phyloP scores from a whole-genome alignment of 805 yeast genomes.

The Spathaspora passalidarum region DNA sequence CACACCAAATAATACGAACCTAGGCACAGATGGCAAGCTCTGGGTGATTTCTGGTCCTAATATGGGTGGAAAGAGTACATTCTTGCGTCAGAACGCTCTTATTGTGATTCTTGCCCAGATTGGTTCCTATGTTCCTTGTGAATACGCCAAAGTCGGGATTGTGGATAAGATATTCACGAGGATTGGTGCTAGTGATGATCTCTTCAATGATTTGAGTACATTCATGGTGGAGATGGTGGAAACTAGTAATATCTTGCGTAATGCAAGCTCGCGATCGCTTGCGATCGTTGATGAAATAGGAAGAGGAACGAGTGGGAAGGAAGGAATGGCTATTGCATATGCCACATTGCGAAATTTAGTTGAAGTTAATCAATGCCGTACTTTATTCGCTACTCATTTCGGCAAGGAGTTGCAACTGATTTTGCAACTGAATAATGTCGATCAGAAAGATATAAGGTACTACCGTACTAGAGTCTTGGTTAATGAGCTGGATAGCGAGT shows the following conservation, averaged over 20 bases:
- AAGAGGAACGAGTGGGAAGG: constrained; percentile 81
- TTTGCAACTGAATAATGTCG: constrained; percentile 25
- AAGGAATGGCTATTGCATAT: constrained; percentile 83
- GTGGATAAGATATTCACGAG: constrained; percentile 79
- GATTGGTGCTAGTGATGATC: constrained; percentile 83
- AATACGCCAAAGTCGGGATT: constrained; percentile 54
- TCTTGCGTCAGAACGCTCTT: constrained; percentile 71
- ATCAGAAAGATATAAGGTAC: constrained; percentile 24
- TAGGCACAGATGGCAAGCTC: constrained; percentile 19
- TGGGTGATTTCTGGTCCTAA: constrained; percentile 81
- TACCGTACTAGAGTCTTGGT: constrained; percentile 29
- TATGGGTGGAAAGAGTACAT: constrained; percentile 86
- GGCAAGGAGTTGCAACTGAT: constrained; percentile 40
- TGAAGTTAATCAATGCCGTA: constrained; percentile 56
- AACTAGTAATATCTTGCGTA: constrained; percentile 54
- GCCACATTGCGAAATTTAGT: constrained; percentile 63
- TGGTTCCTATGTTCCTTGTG: constrained; percentile 74
- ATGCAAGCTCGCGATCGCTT: constrained; percentile 56
- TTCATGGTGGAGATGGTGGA: constrained; percentile 82
- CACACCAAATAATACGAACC: constrained; percentile 35
- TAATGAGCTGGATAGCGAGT: constrained; percentile 11
- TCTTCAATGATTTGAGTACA: constrained; percentile 74
- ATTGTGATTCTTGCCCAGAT: constrained; percentile 69
- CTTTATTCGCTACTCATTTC: constrained; percentile 90
- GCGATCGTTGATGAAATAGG: constrained; percentile 78